Evolutionary conservation across 169 alveolate species (phyloP), one percentile per base, ranked within the genome.

Genomic region (Cryptosporidium baileyi): DNA sequence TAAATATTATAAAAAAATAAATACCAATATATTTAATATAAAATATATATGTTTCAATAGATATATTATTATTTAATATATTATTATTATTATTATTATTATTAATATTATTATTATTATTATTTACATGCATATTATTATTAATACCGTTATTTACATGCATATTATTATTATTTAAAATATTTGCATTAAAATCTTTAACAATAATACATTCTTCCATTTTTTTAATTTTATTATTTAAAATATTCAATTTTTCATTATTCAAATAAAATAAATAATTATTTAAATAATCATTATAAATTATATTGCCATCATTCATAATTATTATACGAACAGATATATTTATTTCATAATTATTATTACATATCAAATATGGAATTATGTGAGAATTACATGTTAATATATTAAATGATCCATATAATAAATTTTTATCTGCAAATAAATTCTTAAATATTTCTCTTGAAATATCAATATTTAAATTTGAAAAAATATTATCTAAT

Each of bases 391-490:
- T 8, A 51, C 45, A 34, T 34, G 82, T 34, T 3, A 67, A 15
- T n/a, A 67, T 67, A 51, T 54, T 49, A 9, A 44, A 52, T 22
- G 11, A 1, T 0, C 32, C 24, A 51, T 36, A 24, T 32, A 67
- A 1, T 17, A 67, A 0, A 30, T 65, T 52, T 5, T 36, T 34
- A 24, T 17, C n/a, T 32, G 11, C 51, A 28, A 67, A 67, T 34
- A 67, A 11, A 67, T 52, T 67, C 34, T 67, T 60, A 52, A 67
- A 67, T 67, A 67, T 67, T 40, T 47, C 65, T 13, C 13, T 30
- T 17, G 67, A 51, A 19, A 41, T 52, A 13, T 52, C 43, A n/a
- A 11, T 24, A 36, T 67, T 65, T 17, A 67, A 17, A 19, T 43
- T 15, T 3, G 65, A 28, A 38, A 67, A 67, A 5, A 67, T 22